phyloP scores from a whole-genome alignment of 192 early-diverging fungal species.

The Backusella sp. region DNA sequence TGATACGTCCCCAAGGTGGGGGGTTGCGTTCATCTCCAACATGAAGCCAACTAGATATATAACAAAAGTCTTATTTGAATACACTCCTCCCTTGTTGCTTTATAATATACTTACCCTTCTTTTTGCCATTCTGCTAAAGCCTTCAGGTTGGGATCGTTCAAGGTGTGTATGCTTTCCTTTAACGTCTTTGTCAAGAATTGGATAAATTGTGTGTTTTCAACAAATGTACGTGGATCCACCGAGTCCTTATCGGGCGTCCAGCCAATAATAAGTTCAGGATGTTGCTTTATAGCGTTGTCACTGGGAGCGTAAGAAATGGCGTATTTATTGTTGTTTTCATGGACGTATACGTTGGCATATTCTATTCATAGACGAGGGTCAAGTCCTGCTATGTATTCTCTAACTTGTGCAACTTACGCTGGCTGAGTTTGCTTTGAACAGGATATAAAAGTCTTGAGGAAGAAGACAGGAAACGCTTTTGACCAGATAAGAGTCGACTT shows the following conservation, averaged over 20 bases:
- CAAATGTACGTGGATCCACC: conserved; percentile 27
- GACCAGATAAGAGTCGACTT: background rate
- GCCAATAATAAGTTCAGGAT: conserved; percentile 31
- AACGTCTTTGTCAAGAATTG: conserved; percentile 28
- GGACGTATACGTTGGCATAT: background rate
- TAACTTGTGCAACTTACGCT: background rate
- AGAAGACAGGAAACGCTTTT: background rate
- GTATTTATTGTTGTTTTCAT: conserved; percentile 14
- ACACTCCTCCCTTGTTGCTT: background rate
- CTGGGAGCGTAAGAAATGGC: conserved; percentile 10
- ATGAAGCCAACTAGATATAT: conserved; percentile 34
- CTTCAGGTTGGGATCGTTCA: conserved; percentile 33
- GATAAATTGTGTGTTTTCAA: conserved; percentile 31
- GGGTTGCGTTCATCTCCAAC: conserved; percentile 40
- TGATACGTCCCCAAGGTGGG: conserved; percentile 48
- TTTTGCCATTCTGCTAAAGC: conserved; percentile 39
- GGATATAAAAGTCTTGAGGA: background rate
- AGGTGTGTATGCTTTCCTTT: conserved; percentile 24
- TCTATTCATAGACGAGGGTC: background rate
- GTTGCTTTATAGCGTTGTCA: background rate
- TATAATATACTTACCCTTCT: conserved; percentile 27
- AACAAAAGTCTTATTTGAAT: background rate
- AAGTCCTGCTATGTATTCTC: background rate
- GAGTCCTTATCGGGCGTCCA: conserved; percentile 24
- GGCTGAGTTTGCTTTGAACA: background rate